phyloP scores from a whole-genome alignment of 306 rosid species.

The Alnus rubra region DNA sequence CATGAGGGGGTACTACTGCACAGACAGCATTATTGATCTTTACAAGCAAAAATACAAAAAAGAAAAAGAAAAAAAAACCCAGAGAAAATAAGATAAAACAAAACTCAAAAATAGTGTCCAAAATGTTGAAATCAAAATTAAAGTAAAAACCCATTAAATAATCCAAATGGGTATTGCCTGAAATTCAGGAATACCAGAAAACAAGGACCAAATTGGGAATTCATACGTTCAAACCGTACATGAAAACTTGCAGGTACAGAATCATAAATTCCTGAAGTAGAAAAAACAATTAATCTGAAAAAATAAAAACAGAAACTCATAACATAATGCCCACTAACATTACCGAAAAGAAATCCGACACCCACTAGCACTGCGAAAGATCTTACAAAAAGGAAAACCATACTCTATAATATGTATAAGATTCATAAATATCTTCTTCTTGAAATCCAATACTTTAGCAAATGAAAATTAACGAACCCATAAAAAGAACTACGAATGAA shows the following conservation, averaged over 20 bases:
- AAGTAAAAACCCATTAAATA: conserved; percentile 24
- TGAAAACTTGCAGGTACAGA: conserved; percentile 33
- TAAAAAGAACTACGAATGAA: conserved; percentile 8
- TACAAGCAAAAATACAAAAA: conserved; percentile 38
- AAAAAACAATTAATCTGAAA: conserved; percentile 31
- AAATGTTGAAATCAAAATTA: conserved; percentile 22
- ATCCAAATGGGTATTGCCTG: conserved; percentile 25
- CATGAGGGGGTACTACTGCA: conserved; percentile 53
- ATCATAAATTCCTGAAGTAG: conserved; percentile 34
- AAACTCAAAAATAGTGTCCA: conserved; percentile 21
- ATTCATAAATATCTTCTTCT: background rate
- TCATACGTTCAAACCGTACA: conserved; percentile 33
- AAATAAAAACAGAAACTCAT: conserved; percentile 21
- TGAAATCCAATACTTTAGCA: conserved; percentile 37
- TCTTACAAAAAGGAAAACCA: conserved; percentile 11
- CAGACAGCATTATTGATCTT: conserved; percentile 67
- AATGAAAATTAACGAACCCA: conserved; percentile 29
- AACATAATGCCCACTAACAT: conserved; percentile 20
- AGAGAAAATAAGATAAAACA: background rate
- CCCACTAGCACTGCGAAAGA: conserved; percentile 19
- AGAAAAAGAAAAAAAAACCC: background rate
- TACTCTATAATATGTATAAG: conserved; percentile 11
- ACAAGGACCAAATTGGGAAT: conserved; percentile 32
- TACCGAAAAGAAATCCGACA: conserved; percentile 18
- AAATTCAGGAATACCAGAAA: conserved; percentile 32